phyloP scores from a whole-genome alignment of 371 early-diverging fungal species.

The Mortierella sp. region DNA sequence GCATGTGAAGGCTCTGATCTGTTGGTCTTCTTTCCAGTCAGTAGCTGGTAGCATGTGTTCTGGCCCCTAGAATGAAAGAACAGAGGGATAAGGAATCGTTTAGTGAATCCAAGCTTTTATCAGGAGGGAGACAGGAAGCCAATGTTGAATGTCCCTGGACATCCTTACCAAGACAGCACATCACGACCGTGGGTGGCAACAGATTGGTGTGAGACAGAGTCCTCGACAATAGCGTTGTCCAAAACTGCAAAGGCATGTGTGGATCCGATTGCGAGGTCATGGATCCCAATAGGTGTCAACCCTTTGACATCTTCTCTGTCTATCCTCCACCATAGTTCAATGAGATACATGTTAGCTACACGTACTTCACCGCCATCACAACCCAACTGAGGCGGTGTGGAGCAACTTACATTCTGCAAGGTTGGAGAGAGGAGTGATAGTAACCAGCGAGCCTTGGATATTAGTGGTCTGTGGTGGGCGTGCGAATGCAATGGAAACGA shows the following conservation, averaged over 20 bases:
- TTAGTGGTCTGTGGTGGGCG: constrained; percentile 27
- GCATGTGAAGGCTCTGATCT: constrained; percentile 46
- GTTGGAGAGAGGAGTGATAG: constrained; percentile 38
- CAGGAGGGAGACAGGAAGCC: no score
- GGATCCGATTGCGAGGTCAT: constrained; percentile 43
- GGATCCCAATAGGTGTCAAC: constrained; percentile 48
- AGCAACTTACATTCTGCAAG: constrained; percentile 51
- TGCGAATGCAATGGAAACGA: not conserved
- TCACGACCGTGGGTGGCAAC: constrained; percentile 45
- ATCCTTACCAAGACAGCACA: constrained; percentile 42
- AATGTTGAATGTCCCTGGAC: no score
- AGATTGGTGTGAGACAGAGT: not conserved
- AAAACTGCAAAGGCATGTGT: constrained; percentile 55
- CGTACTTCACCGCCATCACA: not conserved
- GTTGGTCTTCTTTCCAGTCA: constrained; percentile 54
- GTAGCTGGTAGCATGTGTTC: constrained; percentile 49
- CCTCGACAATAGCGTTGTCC: constrained; percentile 45
- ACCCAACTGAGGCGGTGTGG: not conserved
- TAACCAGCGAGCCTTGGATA: constrained; percentile 51
- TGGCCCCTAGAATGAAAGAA: constrained; percentile 53
- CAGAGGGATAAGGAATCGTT: not conserved
- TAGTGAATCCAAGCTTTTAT: no score
- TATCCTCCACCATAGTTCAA: constrained; percentile 1
- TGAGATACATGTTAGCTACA: not conserved
- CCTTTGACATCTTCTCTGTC: constrained; percentile 45